Evolutionary conservation across 2,329 filamentous ascomycete species (phyloP).

Genomic region (Sporothrix schenckii): DNA sequence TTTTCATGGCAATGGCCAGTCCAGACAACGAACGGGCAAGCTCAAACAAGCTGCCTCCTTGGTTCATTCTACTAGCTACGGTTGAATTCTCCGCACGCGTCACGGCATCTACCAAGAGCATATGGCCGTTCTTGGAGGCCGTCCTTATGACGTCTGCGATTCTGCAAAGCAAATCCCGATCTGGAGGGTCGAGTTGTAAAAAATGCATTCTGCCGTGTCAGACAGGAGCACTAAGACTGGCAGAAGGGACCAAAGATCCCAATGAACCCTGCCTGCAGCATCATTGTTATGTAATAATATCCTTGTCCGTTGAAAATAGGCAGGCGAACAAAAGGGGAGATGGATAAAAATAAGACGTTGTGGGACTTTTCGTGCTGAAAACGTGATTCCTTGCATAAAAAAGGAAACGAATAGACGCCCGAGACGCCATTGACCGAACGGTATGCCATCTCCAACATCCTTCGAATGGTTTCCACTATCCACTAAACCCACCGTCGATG

Average conservation of each 20-base stretch:
- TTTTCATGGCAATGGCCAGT: background rate
- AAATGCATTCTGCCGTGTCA: background rate
- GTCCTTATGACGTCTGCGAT: constrained; percentile 28
- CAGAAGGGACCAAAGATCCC: too few relatives aligned
- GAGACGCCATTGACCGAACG: background rate
- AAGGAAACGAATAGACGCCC: background rate
- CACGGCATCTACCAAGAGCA: background rate
- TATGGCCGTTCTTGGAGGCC: background rate
- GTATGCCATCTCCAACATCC: background rate
- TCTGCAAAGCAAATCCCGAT: background rate
- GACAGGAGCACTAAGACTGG: too few relatives aligned
- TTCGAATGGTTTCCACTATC: background rate
- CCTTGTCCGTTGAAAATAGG: background rate
- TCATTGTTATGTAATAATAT: constrained; percentile 22
- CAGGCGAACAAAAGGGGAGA: background rate
- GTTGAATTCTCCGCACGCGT: constrained; percentile 3
- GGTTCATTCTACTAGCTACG: constrained; percentile 5
- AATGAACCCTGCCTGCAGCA: background rate
- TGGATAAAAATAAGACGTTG: background rate
- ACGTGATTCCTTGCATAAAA: too few relatives aligned
- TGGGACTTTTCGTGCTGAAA: background rate
- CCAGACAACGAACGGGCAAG: background rate
- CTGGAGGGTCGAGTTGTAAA: background rate
- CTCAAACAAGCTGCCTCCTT: constrained; percentile 10
- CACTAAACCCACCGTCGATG: too few relatives aligned